phyloP scores from a whole-genome alignment of 2,329 filamentous ascomycete genomes.

The Neocucurbitaria cava region DNA sequence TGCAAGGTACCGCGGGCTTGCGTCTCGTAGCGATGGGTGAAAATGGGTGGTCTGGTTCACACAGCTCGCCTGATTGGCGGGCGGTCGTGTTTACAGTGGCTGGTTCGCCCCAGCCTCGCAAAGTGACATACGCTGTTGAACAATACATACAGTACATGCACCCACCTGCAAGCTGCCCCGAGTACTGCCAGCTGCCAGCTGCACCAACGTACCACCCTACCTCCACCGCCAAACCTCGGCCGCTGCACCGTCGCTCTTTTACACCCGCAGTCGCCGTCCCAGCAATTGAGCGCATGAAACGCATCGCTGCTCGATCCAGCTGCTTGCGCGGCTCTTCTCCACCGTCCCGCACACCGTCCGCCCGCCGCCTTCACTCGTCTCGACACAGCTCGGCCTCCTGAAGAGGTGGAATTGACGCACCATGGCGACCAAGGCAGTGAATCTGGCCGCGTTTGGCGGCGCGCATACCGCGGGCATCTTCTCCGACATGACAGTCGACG shows the following conservation, averaged over 20 bases:
- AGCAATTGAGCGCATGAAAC: slow-evolving; percentile 32
- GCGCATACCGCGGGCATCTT: slow-evolving; percentile 92
- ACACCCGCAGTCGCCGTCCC: slow-evolving; percentile 5
- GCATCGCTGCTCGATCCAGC: slow-evolving; percentile 3
- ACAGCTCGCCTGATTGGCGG: slow-evolving; percentile 11
- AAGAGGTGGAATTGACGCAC: slow-evolving; percentile 1
- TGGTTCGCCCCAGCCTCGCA: slow-evolving; percentile 23
- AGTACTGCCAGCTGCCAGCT: too few species aligned
- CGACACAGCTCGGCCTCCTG: background rate
- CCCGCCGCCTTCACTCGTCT: background rate
- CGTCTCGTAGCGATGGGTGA: slow-evolving; percentile 8
- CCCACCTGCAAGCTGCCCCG: slow-evolving; percentile 6
- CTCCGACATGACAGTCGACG: slow-evolving; percentile 91
- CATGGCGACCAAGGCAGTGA: slow-evolving; percentile 48
- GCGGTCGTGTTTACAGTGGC: background rate
- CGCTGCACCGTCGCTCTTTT: slow-evolving; percentile 27
- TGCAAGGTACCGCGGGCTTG: slow-evolving; percentile 15
- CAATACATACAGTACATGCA: slow-evolving; percentile 1
- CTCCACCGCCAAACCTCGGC: slow-evolving; percentile 11
- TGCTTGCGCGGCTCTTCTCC: background rate
- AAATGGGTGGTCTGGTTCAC: slow-evolving; percentile 5
- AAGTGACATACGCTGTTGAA: slow-evolving; percentile 15
- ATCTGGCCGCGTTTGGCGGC: slow-evolving; percentile 53
- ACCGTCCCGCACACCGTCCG: background rate
- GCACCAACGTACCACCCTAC: too few species aligned